A percentile compares a stretch with the other conserved stretches of the same genome.
Evolutionary conservation across 352 stramenopile genomes (phyloP).

Genomic region (Thraustochytrium sp.): DNA sequence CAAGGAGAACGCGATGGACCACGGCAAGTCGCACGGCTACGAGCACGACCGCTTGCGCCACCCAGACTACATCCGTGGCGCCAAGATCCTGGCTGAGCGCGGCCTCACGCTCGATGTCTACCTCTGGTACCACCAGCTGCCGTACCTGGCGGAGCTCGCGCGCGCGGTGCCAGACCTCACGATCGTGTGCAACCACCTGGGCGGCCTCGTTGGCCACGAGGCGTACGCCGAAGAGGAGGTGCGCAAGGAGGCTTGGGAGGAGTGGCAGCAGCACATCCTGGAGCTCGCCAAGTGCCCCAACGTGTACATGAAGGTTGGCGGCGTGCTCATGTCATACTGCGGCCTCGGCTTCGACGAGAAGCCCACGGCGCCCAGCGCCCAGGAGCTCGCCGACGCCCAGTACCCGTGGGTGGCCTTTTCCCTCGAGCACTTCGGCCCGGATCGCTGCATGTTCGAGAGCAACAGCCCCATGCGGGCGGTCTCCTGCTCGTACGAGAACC

Average conservation of each 20-base stretch:
- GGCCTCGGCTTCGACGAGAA: constrained; percentile 31
- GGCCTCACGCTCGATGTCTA: constrained; percentile 18
- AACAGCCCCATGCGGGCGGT: constrained; percentile 41
- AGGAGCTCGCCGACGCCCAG: constrained; percentile 5
- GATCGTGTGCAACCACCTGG: background rate
- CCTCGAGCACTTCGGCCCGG: constrained; percentile 23
- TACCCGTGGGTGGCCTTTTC: constrained; percentile 1
- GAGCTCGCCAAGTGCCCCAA: background rate
- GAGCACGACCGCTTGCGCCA: background rate
- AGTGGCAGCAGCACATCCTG: constrained; percentile 25
- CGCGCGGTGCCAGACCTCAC: background rate
- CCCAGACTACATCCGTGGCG: background rate
- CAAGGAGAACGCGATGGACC: background rate
- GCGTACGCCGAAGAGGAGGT: constrained; percentile 14
- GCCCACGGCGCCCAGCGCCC: background rate
- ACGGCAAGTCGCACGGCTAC: no score
- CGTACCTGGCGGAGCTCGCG: background rate
- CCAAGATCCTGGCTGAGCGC: background rate
- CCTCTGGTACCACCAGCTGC: constrained; percentile 14
- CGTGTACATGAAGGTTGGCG: constrained; percentile 21
- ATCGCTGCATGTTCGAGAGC: constrained; percentile 43
- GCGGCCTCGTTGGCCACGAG: background rate
- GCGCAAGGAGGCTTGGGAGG: background rate
- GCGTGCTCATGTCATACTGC: constrained; percentile 29
- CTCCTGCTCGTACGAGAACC: background rate